Conservation (phyloP, 1,139 yeast species). For the Pichia sorboxylosa region DNA sequence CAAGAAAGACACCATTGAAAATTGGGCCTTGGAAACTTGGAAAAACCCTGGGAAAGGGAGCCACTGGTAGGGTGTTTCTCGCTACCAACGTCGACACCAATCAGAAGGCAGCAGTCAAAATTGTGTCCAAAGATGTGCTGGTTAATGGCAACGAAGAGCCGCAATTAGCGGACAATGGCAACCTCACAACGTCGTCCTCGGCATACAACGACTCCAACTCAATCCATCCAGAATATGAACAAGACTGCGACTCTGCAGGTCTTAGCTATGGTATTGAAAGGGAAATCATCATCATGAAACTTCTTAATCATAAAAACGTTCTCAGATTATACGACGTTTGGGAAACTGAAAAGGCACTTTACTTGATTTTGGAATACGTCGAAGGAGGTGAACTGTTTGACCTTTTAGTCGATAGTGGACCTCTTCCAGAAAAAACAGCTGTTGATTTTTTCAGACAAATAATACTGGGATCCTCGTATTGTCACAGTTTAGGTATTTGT, state of each 20-base stretch:
- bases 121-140: constrained; percentile 77
- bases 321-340: constrained; percentile 96
- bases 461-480: constrained; percentile 80
- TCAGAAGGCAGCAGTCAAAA: constrained; percentile 90
- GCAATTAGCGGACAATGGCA: neutral
- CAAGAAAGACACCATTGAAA: constrained; percentile 42
- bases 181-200: neutral
- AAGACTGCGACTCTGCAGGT: constrained; percentile 40
- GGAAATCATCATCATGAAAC: constrained; percentile 82
- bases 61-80: constrained; percentile 85
- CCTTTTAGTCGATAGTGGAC: constrained; percentile 77
- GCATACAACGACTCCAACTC: neutral
- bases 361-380: constrained; percentile 84
- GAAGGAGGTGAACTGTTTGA: constrained; percentile 97
- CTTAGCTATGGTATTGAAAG: constrained; percentile 92
- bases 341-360: constrained; percentile 92
- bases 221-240: constrained; percentile 21
- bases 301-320: constrained; percentile 85
- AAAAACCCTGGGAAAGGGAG: constrained; percentile 86
- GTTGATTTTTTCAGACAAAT: constrained; percentile 85
- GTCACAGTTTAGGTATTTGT: constrained; percentile 88
- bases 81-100: constrained; percentile 82
- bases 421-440: constrained; percentile 82
- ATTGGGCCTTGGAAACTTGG: constrained; percentile 97
- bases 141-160: constrained; percentile 20